phyloP scores from a whole-genome alignment of 2,329 filamentous ascomycete species.

The Pseudogymnoascus sp. region DNA sequence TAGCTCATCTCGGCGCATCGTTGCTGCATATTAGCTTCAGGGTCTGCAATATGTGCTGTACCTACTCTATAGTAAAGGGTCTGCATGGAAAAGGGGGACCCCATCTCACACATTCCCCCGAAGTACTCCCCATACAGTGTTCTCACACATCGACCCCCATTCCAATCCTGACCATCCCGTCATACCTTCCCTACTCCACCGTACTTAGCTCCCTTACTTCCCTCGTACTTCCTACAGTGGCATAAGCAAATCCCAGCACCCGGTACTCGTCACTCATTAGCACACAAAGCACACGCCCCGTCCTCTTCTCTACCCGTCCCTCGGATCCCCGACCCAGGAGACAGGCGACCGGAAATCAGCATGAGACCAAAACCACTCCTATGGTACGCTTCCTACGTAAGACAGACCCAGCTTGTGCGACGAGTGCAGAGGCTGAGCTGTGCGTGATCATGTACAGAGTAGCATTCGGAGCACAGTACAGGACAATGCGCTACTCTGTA shows the following conservation, averaged over 20 bases:
- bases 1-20: not conserved
- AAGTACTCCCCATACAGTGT: not conserved
- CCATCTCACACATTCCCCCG: not conserved
- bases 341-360: conserved; percentile 3
- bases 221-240: not conserved
- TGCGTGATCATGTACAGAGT: not conserved
- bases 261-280: not conserved
- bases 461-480: not conserved
- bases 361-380: conserved; percentile 2
- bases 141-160: not conserved
- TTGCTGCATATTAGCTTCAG: not conserved
- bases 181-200: not conserved
- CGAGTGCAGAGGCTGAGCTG: not conserved
- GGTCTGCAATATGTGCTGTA: not conserved
- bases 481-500: not conserved
- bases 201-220: not conserved
- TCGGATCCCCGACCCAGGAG: not conserved
- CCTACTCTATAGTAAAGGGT: not conserved
- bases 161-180: not conserved
- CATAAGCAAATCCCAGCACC: not conserved
- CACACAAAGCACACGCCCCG: not conserved
- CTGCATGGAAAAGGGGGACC: not conserved
- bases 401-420: not conserved
- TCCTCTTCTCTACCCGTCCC: not conserved
- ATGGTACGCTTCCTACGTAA: not conserved